Evolutionary conservation across 2,329 filamentous ascomycete species (phyloP).

Genomic region (Colletotrichum scovillei): DNA sequence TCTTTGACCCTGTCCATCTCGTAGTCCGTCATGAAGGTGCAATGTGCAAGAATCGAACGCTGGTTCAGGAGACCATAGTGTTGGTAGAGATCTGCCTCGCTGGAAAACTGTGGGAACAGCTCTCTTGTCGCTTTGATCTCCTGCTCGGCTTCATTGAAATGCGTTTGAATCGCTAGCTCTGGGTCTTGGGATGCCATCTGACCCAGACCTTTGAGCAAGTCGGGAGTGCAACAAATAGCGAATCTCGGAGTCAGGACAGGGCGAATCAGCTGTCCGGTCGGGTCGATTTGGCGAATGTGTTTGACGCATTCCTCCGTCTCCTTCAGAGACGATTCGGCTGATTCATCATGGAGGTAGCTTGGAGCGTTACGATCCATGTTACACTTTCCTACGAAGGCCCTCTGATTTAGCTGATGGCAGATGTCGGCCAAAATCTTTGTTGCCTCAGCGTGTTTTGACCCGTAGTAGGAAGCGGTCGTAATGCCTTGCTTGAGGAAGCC

Average conservation of each 20-base stretch:
- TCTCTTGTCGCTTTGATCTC: constrained; percentile 66
- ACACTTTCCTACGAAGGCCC: constrained; percentile 71
- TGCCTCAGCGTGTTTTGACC: constrained; percentile 65
- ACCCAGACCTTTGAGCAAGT: constrained; percentile 67
- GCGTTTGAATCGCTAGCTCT: constrained; percentile 70
- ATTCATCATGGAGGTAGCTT: constrained; percentile 62
- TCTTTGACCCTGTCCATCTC: constrained; percentile 61
- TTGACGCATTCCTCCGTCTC: constrained; percentile 62
- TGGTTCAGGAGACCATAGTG: constrained; percentile 64
- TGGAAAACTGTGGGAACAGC: constrained; percentile 66
- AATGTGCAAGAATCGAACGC: constrained; percentile 73
- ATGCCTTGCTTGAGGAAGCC: constrained; percentile 71
- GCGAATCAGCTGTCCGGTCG: constrained; percentile 54
- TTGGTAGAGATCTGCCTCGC: constrained; percentile 70
- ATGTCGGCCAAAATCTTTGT: constrained; percentile 67
- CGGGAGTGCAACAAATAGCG: constrained; percentile 68
- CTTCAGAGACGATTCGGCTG: constrained; percentile 56
- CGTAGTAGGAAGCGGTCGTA: constrained; percentile 72
- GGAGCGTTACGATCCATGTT: constrained; percentile 70
- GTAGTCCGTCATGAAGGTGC: constrained; percentile 68
- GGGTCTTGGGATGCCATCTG: constrained; percentile 59
- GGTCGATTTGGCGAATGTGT: constrained; percentile 59
- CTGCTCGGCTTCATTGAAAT: constrained; percentile 73
- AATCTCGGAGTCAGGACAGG: constrained; percentile 69
- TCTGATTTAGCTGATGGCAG: constrained; percentile 64